Percentiles rank a stretch among this genome's conserved stretches.
Conservation (phyloP, 371 early-diverging fungal species). For the Mortierella sp. region DNA sequence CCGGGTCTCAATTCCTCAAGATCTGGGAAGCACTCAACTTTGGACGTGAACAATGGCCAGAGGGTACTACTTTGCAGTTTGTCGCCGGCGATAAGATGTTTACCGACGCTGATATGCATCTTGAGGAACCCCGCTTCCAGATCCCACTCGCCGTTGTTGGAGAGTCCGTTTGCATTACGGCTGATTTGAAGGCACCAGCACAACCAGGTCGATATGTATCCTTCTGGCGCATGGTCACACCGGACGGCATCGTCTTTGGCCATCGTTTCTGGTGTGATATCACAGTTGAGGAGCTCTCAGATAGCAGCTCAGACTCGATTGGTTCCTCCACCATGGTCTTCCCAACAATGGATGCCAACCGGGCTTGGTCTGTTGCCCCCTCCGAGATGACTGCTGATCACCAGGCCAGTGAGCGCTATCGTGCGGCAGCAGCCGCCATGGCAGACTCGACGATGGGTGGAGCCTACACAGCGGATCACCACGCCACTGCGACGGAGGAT, state of each 20-base stretch:
- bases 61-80: constrained; percentile 63
- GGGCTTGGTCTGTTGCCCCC: constrained; percentile 5
- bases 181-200: constrained; percentile 73
- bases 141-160: constrained; percentile 61
- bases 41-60: constrained; percentile 73
- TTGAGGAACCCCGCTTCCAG: constrained; percentile 45
- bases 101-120: constrained; percentile 26
- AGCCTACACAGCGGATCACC: neutral
- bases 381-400: no score
- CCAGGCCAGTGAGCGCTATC: neutral
- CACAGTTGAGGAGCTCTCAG: constrained; percentile 55
- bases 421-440: neutral
- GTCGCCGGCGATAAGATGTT: constrained; percentile 64
- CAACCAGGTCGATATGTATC: constrained; percentile 68
- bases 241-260: constrained; percentile 72
- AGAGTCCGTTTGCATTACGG: constrained; percentile 65
- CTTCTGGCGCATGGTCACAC: constrained; percentile 71
- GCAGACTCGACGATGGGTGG: neutral
- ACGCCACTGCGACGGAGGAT: constrained; percentile 18
- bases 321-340: constrained; percentile 55
- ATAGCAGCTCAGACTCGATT: constrained; percentile 30
- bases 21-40: constrained; percentile 78
- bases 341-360: constrained; percentile 27
- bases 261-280: constrained; percentile 75
- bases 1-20: constrained; percentile 65